Percentiles rank a stretch among this genome's conserved stretches.
Conservation (phyloP, 192 early-diverging fungal species). For the Coemansia sp. region DNA sequence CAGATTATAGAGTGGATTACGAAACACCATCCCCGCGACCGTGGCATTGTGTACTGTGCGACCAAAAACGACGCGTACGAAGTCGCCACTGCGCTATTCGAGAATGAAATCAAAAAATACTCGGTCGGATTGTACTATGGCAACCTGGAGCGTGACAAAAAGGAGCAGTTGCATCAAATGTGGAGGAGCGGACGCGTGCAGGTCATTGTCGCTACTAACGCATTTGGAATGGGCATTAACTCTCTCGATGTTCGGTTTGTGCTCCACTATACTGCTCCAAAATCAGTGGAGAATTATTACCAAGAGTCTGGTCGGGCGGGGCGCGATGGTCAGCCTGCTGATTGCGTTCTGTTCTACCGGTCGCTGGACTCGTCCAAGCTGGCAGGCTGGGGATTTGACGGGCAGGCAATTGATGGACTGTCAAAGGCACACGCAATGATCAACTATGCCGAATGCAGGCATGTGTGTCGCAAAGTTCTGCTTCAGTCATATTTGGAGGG, state of each 20-base stretch:
- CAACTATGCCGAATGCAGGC: constrained; percentile 63
- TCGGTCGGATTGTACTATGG: constrained; percentile 64
- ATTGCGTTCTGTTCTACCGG: constrained; percentile 69
- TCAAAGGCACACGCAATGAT: constrained; percentile 63
- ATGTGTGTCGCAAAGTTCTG: constrained; percentile 60
- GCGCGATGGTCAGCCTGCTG: constrained; percentile 65
- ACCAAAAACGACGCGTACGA: constrained; percentile 64
- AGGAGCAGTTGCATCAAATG: constrained; percentile 42
- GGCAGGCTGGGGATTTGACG: constrained; percentile 60
- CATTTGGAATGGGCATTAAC: constrained; percentile 60
- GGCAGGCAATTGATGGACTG: constrained; percentile 56
- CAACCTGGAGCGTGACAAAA: constrained; percentile 56
- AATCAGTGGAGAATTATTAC: constrained; percentile 64
- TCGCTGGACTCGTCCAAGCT: constrained; percentile 64
- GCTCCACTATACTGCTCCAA: constrained; percentile 51
- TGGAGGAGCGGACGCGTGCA: constrained; percentile 43
- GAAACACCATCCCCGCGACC: constrained; percentile 40
- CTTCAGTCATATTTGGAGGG: constrained; percentile 61
- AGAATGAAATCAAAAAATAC: constrained; percentile 54
- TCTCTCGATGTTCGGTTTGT: constrained; percentile 56
- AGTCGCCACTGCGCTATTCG: constrained; percentile 53
- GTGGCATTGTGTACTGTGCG: constrained; percentile 72
- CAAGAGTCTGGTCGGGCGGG: constrained; percentile 76
- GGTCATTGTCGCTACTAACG: constrained; percentile 55
- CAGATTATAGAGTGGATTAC: constrained; percentile 63